Evolutionary conservation across 2,329 filamentous ascomycete species (phyloP), one percentile per base, ranked within the genome.

Genomic region (Macroventuria anomochaeta): DNA sequence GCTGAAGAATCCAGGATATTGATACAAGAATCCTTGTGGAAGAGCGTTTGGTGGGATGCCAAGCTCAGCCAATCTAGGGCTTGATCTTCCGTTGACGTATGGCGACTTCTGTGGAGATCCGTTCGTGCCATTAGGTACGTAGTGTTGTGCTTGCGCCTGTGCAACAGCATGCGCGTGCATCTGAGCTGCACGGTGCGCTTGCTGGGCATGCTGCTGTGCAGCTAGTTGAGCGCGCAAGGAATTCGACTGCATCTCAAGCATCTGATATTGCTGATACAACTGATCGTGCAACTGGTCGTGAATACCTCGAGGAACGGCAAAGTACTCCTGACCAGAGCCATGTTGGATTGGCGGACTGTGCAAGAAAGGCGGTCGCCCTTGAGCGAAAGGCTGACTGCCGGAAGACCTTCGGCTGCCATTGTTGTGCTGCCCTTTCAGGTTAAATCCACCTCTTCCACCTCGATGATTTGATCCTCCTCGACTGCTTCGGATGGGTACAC

Each of bases 321-420:
- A 79, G 53, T 80, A 80, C 40, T 80, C 78, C n/a, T 68, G 69
- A 13, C 68, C 70, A 46, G 70, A 63, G 28, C 68, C 64, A 7
- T 68, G 56, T 20, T 59, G 65, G 12, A 78, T 70, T 2, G 77
- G 77, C 28, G 78, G 78, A 56, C 78, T 80, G 48, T 77, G 67
- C 38, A 79, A 63, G 36, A 70, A 76, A 7, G 60, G 70, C 28
- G 70, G 67, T 25, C 75, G 69, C 38, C 72, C 75, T 49, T 75
- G 73, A 37, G 70, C 70, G 57, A 76, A 80, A 4, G 79, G 79
- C 4, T 81, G 79, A 26, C 83, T 81, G 68, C 83, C 85, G 2
- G 84, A 87, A 13, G 84, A 78, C 63, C 85, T 79, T 55, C 85
- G 78, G 23, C 39, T 49, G 55, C 75, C 76, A 40, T 62, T 64